A percentile compares a stretch with the other conserved stretches of the same genome.
These are phyloP conservation scores for Dendrocalamus latiflorus DNA, from an alignment of 202 grass and related monocot genomes.

Conservation along the genomic window DNA sequence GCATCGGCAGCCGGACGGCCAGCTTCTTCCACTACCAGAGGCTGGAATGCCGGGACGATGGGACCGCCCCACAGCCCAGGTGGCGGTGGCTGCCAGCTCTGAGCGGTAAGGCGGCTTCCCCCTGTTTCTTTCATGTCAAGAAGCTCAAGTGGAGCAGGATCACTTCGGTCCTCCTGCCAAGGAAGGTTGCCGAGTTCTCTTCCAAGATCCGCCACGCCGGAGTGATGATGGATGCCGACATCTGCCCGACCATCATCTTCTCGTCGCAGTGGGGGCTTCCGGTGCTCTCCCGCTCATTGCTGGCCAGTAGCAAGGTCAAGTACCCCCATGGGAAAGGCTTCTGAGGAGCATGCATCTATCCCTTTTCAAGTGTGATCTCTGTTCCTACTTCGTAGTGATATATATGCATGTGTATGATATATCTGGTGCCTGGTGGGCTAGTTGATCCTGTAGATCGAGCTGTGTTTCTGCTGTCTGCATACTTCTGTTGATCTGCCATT, in stretches of 20 bases:
- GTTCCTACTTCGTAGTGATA: conserved; percentile 1
- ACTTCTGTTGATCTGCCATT: not conserved
- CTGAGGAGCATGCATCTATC: conserved; percentile 10
- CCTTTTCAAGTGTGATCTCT: not conserved
- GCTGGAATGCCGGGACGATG: conserved; percentile 19
- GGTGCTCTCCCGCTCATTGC: conserved; percentile 40
- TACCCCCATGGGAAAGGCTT: conserved; percentile 20
- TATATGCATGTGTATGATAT: not conserved
- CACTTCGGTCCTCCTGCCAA: conserved; percentile 23
- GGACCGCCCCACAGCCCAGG: not conserved
- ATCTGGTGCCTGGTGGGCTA: not conserved
- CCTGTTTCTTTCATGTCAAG: conserved; percentile 31
- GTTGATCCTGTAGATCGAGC: not conserved
- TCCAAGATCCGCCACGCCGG: conserved; percentile 21
- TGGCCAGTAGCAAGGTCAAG: conserved; percentile 24
- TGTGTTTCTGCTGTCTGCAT: not conserved
- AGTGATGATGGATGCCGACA: not conserved
- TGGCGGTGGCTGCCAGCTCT: conserved; percentile 22
- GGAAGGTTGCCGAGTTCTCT: conserved; percentile 26
- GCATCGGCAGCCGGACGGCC: not conserved
- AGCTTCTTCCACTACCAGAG: conserved; percentile 46
- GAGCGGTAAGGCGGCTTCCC: conserved; percentile 10
- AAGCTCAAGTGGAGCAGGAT: conserved; percentile 46
- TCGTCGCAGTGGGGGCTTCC: conserved; percentile 67
- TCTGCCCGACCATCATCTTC: conserved; percentile 41